phyloP scores from a whole-genome alignment of 2,329 filamentous ascomycete genomes.

The Aspergillus sclerotialis region DNA sequence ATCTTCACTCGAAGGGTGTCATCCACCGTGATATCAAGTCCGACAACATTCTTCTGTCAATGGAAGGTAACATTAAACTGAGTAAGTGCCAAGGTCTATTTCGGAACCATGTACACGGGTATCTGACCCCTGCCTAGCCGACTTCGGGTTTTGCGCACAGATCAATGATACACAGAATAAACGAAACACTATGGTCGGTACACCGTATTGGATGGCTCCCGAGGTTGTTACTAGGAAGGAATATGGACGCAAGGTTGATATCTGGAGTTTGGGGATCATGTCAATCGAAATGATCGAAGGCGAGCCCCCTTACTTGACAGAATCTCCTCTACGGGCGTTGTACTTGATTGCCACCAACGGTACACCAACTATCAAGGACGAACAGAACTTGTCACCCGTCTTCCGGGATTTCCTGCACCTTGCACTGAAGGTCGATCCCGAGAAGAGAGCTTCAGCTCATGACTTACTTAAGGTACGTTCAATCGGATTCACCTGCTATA shows the following conservation, averaged over 20 bases:
- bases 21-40: slow-evolving; percentile 99
- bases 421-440: slow-evolving; percentile 91
- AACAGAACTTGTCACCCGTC: slow-evolving; percentile 68
- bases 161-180: slow-evolving; percentile 97
- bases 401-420: slow-evolving; percentile 91
- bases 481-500: not conserved
- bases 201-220: slow-evolving; percentile 99
- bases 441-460: slow-evolving; percentile 91
- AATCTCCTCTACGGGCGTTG: slow-evolving; percentile 84
- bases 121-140: slow-evolving; percentile 65
- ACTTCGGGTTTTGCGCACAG: slow-evolving; percentile 97
- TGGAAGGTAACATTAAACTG: slow-evolving; percentile 94
- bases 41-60: slow-evolving; percentile 89
- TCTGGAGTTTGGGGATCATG: slow-evolving; percentile 99
- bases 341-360: slow-evolving; percentile 97
- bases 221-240: slow-evolving; percentile 97
- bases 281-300: slow-evolving; percentile 99
- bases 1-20: slow-evolving; percentile 93
- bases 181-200: slow-evolving; percentile 97
- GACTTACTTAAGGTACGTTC: slow-evolving; percentile 78
- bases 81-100: too few species aligned
- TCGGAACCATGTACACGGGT: too few species aligned
- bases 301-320: slow-evolving; percentile 92
- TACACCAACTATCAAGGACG: slow-evolving; percentile 90
- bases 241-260: slow-evolving; percentile 96